Conservation (phyloP, 73 alveolate species). For the Durusdinium trenchii region DNA sequence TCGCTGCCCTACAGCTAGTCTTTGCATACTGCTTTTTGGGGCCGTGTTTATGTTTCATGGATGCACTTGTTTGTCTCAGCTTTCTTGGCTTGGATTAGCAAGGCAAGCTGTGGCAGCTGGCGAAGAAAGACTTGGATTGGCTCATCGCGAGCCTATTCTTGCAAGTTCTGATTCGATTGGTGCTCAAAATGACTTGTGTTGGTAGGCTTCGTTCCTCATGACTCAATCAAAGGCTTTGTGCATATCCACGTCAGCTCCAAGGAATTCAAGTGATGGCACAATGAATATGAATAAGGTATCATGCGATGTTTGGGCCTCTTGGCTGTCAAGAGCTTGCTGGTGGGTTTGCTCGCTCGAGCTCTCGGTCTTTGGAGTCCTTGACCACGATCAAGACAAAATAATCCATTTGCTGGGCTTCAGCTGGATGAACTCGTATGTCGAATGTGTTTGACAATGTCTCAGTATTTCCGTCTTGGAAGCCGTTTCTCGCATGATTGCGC, state of each 20-base stretch:
- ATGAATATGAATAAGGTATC: background rate
- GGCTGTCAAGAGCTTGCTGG: background rate
- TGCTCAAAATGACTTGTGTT: background rate
- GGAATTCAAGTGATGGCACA: background rate
- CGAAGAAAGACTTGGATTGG: constrained; percentile 74
- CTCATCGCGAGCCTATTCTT: constrained; percentile 5
- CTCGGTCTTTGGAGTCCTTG: background rate
- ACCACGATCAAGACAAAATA: too few species aligned
- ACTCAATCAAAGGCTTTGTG: background rate
- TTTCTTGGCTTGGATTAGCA: too few species aligned
- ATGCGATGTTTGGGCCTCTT: background rate
- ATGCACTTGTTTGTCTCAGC: too few species aligned
- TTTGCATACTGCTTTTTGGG: too few species aligned
- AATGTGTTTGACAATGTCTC: background rate
- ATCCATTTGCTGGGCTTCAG: too few species aligned
- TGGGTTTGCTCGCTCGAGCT: background rate
- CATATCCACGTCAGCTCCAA: background rate
- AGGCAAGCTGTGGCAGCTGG: constrained; percentile 67
- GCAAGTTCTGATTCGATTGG: background rate
- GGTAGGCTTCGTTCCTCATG: background rate
- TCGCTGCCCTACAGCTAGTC: too few species aligned
- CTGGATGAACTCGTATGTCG: too few species aligned
- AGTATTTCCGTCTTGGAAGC: background rate
- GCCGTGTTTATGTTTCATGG: too few species aligned
- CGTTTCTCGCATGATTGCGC: too few species aligned